phyloP scores from a whole-genome alignment of 2,329 filamentous ascomycete species.

The Alternaria hordeiaustralica region DNA sequence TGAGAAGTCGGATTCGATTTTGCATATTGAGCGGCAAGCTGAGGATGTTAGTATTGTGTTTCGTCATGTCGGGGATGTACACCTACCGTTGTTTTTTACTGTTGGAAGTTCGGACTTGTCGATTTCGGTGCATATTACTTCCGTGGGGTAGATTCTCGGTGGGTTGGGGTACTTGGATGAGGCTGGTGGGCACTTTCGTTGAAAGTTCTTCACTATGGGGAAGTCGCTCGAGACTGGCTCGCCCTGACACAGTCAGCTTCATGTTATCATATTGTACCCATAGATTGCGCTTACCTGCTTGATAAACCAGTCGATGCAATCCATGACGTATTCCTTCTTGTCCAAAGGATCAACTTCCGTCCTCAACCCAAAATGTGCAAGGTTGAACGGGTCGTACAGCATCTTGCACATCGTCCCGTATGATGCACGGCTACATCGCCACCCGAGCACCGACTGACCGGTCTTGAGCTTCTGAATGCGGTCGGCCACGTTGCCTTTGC shows the following conservation, averaged over 20 bases:
- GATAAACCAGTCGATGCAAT: constrained; percentile 48
- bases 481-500: constrained; percentile 57
- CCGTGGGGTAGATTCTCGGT: constrained; percentile 30
- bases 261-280: too few relatives aligned
- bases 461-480: constrained; percentile 56
- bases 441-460: constrained; percentile 51
- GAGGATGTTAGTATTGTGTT: background rate
- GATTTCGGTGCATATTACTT: constrained; percentile 24
- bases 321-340: constrained; percentile 43
- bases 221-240: constrained; percentile 26
- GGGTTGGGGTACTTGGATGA: constrained; percentile 14
- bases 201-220: constrained; percentile 26
- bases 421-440: constrained; percentile 44
- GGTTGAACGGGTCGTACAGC: constrained; percentile 40
- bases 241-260: constrained; percentile 25
- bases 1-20: constrained; percentile 27
- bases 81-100: constrained; percentile 16
- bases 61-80: background rate
- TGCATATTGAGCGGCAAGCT: constrained; percentile 27
- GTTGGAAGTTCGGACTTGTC: constrained; percentile 21
- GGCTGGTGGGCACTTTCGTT: constrained; percentile 30
- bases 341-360: constrained; percentile 37
- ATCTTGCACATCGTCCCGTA: constrained; percentile 49
- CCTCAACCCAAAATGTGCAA: constrained; percentile 28
- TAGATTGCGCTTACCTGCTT: constrained; percentile 17